These are phyloP conservation scores for Trichoderma semiorbis DNA, from an alignment of 2,329 filamentous ascomycete species.

Conservation along the genomic window DNA sequence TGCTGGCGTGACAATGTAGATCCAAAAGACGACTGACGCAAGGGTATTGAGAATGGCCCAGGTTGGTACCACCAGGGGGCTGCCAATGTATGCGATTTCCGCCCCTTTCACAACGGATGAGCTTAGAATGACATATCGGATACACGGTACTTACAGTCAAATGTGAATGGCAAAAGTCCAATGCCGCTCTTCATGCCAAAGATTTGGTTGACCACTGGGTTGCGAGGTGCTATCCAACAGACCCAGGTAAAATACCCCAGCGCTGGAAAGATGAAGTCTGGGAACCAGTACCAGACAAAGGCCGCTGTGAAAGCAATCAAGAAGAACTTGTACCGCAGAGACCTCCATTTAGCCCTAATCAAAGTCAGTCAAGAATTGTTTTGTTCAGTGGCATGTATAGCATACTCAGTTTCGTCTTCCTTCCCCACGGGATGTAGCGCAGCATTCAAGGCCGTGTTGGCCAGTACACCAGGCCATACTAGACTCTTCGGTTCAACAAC, in stretches of 20 bases:
- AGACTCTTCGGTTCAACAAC: slow-evolving; percentile 46
- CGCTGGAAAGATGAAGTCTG: slow-evolving; percentile 44
- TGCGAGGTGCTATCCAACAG: slow-evolving; percentile 47
- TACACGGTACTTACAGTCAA: slow-evolving; percentile 34
- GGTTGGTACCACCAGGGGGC: slow-evolving; percentile 38
- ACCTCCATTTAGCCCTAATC: slow-evolving; percentile 30
- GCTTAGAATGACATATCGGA: neutral
- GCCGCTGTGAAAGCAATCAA: slow-evolving; percentile 34
- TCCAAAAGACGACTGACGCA: slow-evolving; percentile 46
- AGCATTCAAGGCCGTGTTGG: slow-evolving; percentile 45
- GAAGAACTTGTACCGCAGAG: slow-evolving; percentile 44
- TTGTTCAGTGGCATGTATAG: slow-evolving; percentile 22
- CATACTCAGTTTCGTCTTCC: slow-evolving; percentile 26
- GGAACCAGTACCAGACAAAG: slow-evolving; percentile 50
- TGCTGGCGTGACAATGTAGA: slow-evolving; percentile 42
- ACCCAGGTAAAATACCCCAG: slow-evolving; percentile 46
- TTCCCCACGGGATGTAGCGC: slow-evolving; percentile 39
- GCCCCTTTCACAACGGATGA: slow-evolving; percentile 17
- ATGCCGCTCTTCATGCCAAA: slow-evolving; percentile 46
- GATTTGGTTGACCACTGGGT: slow-evolving; percentile 44
- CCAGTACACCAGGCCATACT: slow-evolving; percentile 52
- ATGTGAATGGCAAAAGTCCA: slow-evolving; percentile 39
- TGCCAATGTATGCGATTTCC: slow-evolving; percentile 39
- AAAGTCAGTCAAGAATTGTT: neutral
- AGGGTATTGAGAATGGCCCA: slow-evolving; percentile 49